Conservation (phyloP, 2,329 filamentous ascomycete genomes). For the Colletotrichum agaves region DNA sequence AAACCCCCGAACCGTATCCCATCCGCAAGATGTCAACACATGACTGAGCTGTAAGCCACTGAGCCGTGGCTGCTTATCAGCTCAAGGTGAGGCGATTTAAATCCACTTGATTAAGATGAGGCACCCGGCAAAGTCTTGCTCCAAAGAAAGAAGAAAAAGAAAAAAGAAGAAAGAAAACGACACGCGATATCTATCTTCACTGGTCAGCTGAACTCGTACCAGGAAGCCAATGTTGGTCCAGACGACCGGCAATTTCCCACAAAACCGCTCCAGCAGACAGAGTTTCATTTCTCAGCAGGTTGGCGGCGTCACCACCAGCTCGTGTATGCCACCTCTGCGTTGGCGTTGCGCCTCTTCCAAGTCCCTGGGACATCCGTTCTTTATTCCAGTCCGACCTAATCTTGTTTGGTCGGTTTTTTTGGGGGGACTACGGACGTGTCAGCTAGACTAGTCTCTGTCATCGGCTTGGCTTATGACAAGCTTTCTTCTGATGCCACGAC, state of each 20-base stretch:
- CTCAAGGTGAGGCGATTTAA: neutral
- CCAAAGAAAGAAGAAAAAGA: neutral
- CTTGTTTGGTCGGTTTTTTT: neutral
- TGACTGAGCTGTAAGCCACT: conserved; percentile 10
- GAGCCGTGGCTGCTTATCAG: neutral
- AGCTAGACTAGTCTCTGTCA: neutral
- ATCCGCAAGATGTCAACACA: neutral
- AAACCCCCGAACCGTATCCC: neutral
- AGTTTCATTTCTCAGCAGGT: neutral
- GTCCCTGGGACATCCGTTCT: neutral
- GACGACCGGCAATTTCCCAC: too few species aligned
- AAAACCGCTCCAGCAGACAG: neutral
- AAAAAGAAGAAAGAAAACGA: neutral
- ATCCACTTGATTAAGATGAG: neutral
- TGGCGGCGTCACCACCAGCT: neutral
- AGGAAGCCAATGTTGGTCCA: neutral
- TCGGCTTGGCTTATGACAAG: conserved; percentile 23
- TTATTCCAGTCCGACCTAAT: neutral
- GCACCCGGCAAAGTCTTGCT: conserved; percentile 14
- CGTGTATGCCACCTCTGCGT: neutral
- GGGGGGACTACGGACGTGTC: neutral
- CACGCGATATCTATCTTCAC: conserved; percentile 16
- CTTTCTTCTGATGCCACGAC: conserved; percentile 18
- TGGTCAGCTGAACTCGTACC: conserved; percentile 10
- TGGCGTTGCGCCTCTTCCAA: conserved; percentile 1